A percentile compares a stretch with the other conserved stretches of the same genome.
Evolutionary conservation across 2,329 filamentous ascomycete genomes (phyloP).

Genomic region (Trichoderma sp.): DNA sequence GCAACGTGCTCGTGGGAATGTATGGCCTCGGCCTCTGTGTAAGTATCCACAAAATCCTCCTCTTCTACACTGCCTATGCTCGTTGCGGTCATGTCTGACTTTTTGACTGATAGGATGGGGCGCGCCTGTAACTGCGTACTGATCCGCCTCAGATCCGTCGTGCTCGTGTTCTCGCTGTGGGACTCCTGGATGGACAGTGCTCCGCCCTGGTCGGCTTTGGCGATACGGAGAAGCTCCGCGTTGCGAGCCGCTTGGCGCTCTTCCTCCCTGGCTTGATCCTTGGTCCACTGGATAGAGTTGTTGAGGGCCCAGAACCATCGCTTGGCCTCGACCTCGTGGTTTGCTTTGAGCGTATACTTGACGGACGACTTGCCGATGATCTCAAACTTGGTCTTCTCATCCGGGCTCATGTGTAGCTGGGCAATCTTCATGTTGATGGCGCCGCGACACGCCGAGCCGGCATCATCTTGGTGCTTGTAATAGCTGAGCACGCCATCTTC

Average conservation of each 20-base stretch:
- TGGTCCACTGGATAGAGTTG: slow-evolving; percentile 97
- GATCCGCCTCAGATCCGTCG: slow-evolving; percentile 47
- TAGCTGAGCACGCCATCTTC: slow-evolving; percentile 98
- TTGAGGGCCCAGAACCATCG: slow-evolving; percentile 99
- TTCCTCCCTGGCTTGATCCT: slow-evolving; percentile 93
- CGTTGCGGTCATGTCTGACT: slow-evolving; percentile 43
- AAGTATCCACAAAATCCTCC: slow-evolving; percentile 54
- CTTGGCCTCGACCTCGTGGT: slow-evolving; percentile 97
- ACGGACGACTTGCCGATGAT: slow-evolving; percentile 98
- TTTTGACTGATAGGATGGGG: slow-evolving; percentile 29
- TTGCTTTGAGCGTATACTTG: slow-evolving; percentile 96
- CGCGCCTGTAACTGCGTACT: slow-evolving; percentile 42
- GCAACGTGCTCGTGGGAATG: slow-evolving; percentile 42
- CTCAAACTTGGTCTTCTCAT: slow-evolving; percentile 97
- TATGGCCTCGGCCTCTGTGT: slow-evolving; percentile 48
- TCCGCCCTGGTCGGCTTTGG: slow-evolving; percentile 72
- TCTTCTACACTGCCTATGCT: slow-evolving; percentile 57
- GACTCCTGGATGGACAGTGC: slow-evolving; percentile 51
- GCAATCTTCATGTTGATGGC: slow-evolving; percentile 99
- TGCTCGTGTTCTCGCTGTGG: slow-evolving; percentile 56
- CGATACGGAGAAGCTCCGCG: slow-evolving; percentile 74
- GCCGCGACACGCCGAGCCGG: slow-evolving; percentile 91
- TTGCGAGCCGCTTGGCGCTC: slow-evolving; percentile 73
- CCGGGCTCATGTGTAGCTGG: slow-evolving; percentile 89
- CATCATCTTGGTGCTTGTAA: slow-evolving; percentile 98